These are phyloP conservation scores for Taiwanofungus camphoratus DNA, from an alignment of 1,284 basidiomycete species.

Conservation along the genomic window DNA sequence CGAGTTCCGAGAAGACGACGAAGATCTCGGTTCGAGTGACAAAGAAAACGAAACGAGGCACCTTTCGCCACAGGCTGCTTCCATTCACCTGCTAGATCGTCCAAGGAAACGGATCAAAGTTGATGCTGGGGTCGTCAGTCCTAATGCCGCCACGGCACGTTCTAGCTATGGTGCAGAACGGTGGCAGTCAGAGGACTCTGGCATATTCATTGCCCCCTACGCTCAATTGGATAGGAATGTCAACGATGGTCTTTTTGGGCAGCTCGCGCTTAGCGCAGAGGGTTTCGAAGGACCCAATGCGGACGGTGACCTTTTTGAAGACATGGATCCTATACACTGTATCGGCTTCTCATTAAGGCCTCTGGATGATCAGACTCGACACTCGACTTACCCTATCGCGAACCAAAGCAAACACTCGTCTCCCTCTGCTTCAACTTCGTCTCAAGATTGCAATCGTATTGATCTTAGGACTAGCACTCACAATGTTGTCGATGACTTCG, in stretches of 20 bases:
- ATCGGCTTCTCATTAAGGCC: slow-evolving; percentile 6
- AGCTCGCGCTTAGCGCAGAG: slow-evolving; percentile 19
- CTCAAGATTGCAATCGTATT: neutral
- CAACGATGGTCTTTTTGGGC: slow-evolving; percentile 8
- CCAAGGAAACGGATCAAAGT: slow-evolving; percentile 14
- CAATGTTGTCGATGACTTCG: neutral
- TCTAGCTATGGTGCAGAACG: neutral
- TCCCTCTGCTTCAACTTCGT: neutral
- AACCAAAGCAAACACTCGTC: neutral
- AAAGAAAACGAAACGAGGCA: slow-evolving; percentile 6
- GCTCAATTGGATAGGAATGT: neutral
- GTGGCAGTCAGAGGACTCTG: slow-evolving; percentile 17
- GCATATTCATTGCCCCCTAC: slow-evolving; percentile 16
- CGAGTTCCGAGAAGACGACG: slow-evolving; percentile 5
- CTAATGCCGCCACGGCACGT: neutral
- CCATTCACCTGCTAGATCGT: no score
- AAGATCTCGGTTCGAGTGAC: slow-evolving; percentile 9
- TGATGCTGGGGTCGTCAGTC: neutral
- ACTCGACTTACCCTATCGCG: no score
- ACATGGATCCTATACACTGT: slow-evolving; percentile 22
- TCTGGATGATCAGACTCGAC: neutral
- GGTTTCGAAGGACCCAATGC: slow-evolving; percentile 21
- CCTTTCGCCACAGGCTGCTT: no score
- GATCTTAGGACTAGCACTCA: neutral
- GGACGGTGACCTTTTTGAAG: slow-evolving; percentile 22